A percentile compares a stretch with the other conserved stretches of the same genome.
Conservation (phyloP, 1,284 basidiomycete genomes). For the Vanrija pseudolonga region DNA sequence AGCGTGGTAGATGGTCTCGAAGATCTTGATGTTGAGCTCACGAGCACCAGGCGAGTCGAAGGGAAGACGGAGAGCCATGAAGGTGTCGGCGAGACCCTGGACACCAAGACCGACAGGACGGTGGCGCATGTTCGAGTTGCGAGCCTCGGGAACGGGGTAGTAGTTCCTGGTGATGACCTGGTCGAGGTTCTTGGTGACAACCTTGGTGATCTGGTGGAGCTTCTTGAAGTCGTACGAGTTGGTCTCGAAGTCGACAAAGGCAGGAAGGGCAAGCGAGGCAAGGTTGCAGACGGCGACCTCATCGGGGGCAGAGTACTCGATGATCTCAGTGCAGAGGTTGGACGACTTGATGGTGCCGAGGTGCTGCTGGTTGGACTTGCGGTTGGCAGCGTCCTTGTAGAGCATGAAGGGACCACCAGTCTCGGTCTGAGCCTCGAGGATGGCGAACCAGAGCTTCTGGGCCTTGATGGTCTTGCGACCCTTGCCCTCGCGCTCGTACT, state of each 20-base stretch:
- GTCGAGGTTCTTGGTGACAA: slow-evolving; percentile 90
- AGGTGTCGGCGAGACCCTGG: slow-evolving; percentile 95
- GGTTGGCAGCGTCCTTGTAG: slow-evolving; percentile 90
- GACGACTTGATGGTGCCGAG: slow-evolving; percentile 99
- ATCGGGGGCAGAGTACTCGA: slow-evolving; percentile 96
- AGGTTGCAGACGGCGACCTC: slow-evolving; percentile 99
- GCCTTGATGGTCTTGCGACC: slow-evolving; percentile 82
- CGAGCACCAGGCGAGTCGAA: slow-evolving; percentile 89
- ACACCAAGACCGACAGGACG: slow-evolving; percentile 97
- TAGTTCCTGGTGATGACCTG: slow-evolving; percentile 48
- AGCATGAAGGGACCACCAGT: slow-evolving; percentile 98
- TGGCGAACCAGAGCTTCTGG: slow-evolving; percentile 98
- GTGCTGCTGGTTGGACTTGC: slow-evolving; percentile 98
- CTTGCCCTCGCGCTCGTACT: slow-evolving; percentile 88
- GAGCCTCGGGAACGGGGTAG: slow-evolving; percentile 89
- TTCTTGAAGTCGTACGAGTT: slow-evolving; percentile 82
- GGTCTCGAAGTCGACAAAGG: slow-evolving; percentile 63
- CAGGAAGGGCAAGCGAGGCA: slow-evolving; percentile 91
- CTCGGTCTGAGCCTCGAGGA: slow-evolving; percentile 95
- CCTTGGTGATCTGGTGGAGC: slow-evolving; percentile 90
- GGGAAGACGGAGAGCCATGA: slow-evolving; percentile 94
- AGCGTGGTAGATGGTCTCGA: slow-evolving; percentile 98
- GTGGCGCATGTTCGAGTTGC: slow-evolving; percentile 89
- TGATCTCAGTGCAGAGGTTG: slow-evolving; percentile 98
- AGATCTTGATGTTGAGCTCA: slow-evolving; percentile 90